Percentiles rank a stretch among this genome's conserved stretches.
These are phyloP conservation scores for Pseudovirgaria hyperparasitica DNA, from an alignment of 2,329 filamentous ascomycete genomes.

Conservation along the genomic window DNA sequence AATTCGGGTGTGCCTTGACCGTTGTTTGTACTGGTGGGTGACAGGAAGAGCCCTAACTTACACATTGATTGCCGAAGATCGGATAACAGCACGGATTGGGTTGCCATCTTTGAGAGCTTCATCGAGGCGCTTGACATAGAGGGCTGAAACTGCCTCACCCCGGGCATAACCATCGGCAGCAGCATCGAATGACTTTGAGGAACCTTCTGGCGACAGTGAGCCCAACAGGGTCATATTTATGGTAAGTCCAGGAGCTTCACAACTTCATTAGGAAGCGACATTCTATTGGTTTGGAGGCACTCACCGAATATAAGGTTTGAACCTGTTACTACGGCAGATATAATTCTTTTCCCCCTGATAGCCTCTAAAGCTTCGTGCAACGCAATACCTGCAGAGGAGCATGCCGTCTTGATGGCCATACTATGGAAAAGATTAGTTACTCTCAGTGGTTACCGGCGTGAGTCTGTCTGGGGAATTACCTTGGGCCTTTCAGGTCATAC, in stretches of 20 bases:
- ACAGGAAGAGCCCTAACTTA: slow-evolving; percentile 31
- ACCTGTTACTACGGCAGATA: slow-evolving; percentile 22
- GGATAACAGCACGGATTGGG: slow-evolving; percentile 19
- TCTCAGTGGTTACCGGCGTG: background rate
- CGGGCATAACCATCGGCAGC: slow-evolving; percentile 21
- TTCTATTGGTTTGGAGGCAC: background rate
- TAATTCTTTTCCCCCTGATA: slow-evolving; percentile 9
- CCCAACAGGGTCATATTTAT: slow-evolving; percentile 21
- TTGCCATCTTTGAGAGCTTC: slow-evolving; percentile 18
- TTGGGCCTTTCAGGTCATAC: slow-evolving; percentile 6
- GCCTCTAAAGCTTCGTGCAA: slow-evolving; percentile 24
- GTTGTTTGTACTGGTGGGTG: too few relatives aligned
- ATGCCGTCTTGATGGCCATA: slow-evolving; percentile 19
- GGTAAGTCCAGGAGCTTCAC: slow-evolving; percentile 15
- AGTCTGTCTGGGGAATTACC: slow-evolving; percentile 1
- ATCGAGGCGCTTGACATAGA: slow-evolving; percentile 16
- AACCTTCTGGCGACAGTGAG: slow-evolving; percentile 16
- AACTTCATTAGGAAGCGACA: background rate
- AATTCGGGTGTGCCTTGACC: too few relatives aligned
- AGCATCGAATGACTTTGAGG: slow-evolving; percentile 17
- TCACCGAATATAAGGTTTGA: slow-evolving; percentile 18
- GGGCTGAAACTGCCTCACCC: slow-evolving; percentile 20
- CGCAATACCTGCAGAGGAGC: slow-evolving; percentile 24
- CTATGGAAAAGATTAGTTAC: background rate
- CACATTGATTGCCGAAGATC: slow-evolving; percentile 10